Percentiles rank a stretch among this genome's conserved stretches.
These are phyloP conservation scores for Suhomyces terraborum DNA, from an alignment of 1,139 yeast species.

Conservation along the genomic window DNA sequence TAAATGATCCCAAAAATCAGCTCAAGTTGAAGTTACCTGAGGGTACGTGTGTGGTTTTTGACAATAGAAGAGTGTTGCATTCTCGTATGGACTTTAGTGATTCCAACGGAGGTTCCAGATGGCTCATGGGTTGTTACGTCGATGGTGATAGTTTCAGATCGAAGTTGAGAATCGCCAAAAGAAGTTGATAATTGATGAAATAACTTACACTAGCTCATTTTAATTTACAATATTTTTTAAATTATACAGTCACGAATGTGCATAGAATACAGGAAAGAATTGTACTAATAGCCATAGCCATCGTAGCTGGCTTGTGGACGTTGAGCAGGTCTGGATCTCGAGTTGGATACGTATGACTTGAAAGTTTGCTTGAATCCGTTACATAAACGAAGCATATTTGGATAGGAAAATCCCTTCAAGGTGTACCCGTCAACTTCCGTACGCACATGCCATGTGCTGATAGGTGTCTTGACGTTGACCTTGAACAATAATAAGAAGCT, in stretches of 20 bases:
- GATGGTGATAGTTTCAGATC: slow-evolving; percentile 75
- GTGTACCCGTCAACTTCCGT: slow-evolving; percentile 85
- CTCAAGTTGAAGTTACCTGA: slow-evolving; percentile 59
- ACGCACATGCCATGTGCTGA: slow-evolving; percentile 87
- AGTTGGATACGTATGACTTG: slow-evolving; percentile 36
- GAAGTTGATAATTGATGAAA: not conserved
- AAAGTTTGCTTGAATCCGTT: slow-evolving; percentile 84
- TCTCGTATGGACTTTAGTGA: slow-evolving; percentile 64
- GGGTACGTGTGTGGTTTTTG: slow-evolving; percentile 68
- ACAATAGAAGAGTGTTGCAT: slow-evolving; percentile 73
- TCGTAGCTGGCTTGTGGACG: slow-evolving; percentile 26
- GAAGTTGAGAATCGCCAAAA: slow-evolving; percentile 44
- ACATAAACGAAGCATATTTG: slow-evolving; percentile 83
- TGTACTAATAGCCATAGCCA: slow-evolving; percentile 31
- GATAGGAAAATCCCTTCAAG: slow-evolving; percentile 76
- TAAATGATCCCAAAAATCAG: slow-evolving; percentile 59
- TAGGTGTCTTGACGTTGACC: slow-evolving; percentile 66
- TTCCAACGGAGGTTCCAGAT: slow-evolving; percentile 56
- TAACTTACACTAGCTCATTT: not conserved
- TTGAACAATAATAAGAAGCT: slow-evolving; percentile 87
- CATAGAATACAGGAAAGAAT: slow-evolving; percentile 9
- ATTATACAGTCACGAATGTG: slow-evolving; percentile 11
- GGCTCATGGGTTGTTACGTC: slow-evolving; percentile 79
- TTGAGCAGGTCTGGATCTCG: slow-evolving; percentile 17
- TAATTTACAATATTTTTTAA: slow-evolving; percentile 4